A percentile compares a stretch with the other conserved stretches of the same genome.
Conservation (phyloP, 768 basidiomycete genomes). For the Lentinula sp. region DNA sequence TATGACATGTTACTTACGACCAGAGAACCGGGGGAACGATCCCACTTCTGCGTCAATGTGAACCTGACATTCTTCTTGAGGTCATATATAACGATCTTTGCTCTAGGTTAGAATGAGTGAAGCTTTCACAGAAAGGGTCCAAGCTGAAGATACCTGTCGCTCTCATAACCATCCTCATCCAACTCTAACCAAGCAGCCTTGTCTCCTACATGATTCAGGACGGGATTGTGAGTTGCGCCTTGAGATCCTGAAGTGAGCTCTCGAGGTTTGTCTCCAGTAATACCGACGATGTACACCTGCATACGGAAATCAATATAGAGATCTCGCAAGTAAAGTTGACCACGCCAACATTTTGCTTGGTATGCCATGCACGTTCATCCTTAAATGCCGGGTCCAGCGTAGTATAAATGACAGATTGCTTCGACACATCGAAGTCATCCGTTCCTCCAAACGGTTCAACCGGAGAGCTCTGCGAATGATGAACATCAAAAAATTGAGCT, state of each 20-base stretch:
- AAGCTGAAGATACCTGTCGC: conserved; percentile 52
- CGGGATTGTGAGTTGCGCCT: conserved; percentile 74
- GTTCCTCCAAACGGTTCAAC: conserved; percentile 86
- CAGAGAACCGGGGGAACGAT: conserved; percentile 64
- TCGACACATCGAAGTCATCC: conserved; percentile 74
- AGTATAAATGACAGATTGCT: conserved; percentile 70
- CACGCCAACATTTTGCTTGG: conserved; percentile 70
- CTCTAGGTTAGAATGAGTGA: conserved; percentile 28
- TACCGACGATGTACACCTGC: conserved; percentile 66
- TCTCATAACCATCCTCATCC: conserved; percentile 83
- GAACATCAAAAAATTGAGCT: not conserved
- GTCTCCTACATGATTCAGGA: conserved; percentile 58
- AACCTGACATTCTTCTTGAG: conserved; percentile 58
- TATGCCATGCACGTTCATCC: conserved; percentile 63
- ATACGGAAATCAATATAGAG: not conserved
- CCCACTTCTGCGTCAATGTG: conserved; percentile 80
- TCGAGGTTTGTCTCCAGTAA: conserved; percentile 44
- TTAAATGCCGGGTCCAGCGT: conserved; percentile 78
- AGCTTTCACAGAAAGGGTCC: not conserved
- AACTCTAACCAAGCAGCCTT: conserved; percentile 88
- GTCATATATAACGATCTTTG: conserved; percentile 77
- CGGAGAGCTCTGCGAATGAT: conserved; percentile 47
- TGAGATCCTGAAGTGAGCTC: conserved; percentile 82
- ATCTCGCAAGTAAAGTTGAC: not conserved
- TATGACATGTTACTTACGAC: conserved; percentile 36